Base-by-base conservation (phyloP, 305 asterid species). In the Rubia occidens region DNA sequence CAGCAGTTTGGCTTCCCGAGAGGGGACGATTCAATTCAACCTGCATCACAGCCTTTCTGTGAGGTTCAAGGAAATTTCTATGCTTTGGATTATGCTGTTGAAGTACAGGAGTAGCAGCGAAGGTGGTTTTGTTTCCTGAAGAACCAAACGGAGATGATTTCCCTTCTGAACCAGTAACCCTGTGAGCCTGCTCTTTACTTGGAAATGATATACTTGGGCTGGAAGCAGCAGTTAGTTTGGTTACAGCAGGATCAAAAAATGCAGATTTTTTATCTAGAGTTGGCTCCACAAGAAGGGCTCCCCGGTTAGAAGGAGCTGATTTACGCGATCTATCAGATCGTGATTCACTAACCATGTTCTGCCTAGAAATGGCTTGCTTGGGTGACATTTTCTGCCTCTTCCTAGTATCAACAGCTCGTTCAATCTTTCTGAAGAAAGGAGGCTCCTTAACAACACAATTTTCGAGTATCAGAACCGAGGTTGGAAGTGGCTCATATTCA, bases 401-500 rank as follows among this genome's bases (percentile, higher is more conserved):
- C 73, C 72, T 73, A 70, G 83, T 72, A 71, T 67, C 78, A 73
- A 69, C 61, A 66, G 69, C 64, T 17, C 71, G 84, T 35, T 75
- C 79, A 43, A 75, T 74, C 80, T 85, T 88, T 7, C 76, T 72
- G 42, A 95, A 81, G 72, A 83, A 89, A 3, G 88, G 81, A 2
- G 95, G 94, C 77, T 89, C 97, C 78, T 80, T 87, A 66, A 87
- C 74, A 11, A 60, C 70, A 73, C 83, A 78, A 68, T 85, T 88
- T 78, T 83, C 88, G 60, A 88, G 85, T 78, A 91, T 79, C 72
- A 86, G 67, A 37, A 88, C 80, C 1, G 97, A 89, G 72, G 96
- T 89, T 51, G 96, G 96, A 72, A 83, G 96, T 54, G 96, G 93
- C 74, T 95, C 99, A 35, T 91, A 95, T 72, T 95, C 99, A 73